Evolutionary conservation across 768 basidiomycete genomes (phyloP), one percentile per base, ranked within the genome.

Genomic region (Lentinula detonsa): DNA sequence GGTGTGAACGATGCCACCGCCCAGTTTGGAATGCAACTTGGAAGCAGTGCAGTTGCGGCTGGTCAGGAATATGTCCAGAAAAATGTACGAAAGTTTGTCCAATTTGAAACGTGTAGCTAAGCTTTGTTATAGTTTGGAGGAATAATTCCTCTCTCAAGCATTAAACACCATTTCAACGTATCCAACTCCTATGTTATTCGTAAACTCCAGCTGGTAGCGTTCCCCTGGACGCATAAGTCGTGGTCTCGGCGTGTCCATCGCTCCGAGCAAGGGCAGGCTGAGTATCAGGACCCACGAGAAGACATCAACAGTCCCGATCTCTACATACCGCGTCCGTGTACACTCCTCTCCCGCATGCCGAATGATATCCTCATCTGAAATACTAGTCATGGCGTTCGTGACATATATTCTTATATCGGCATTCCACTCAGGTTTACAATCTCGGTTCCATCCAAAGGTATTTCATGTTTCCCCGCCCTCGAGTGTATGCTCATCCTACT

Each of bases 241-340:
- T 95, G 94, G 90, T 81, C 86, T 1, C 80, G 96, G 7, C 84
- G 85, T 62, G 70, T 87, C 10, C 77, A 75, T 56, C 81, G 91
- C 54, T 79, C 84, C 21, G 89, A 92, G 68, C 77, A 86, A 63
- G 74, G 78, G 0, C 82, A 85, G 66, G 82, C 83, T 3, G 91
- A 95, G 67, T 98, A 87, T 85, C 85, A 90, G 57, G 78, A 92
- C 3, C 97, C 97, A 2, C 77, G 96, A 58, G 94, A 98, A 39
- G 97, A 99, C 69, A 84, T 98, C 65, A 98, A 98, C 67, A 89
- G 86, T 59, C 97, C 97, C 0, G 97, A 99, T 75, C 76, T 99
- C 18, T 99, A 99, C 71, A 98, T 99, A 63, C 97, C 97, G 2
- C 78, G 94, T 94, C 57, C 46, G 79, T 71, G 6, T 42, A 15